Evolutionary conservation across 352 stramenopile species (phyloP), one percentile per base, ranked within the genome.

Genomic region (Pythium phragmiticola): DNA sequence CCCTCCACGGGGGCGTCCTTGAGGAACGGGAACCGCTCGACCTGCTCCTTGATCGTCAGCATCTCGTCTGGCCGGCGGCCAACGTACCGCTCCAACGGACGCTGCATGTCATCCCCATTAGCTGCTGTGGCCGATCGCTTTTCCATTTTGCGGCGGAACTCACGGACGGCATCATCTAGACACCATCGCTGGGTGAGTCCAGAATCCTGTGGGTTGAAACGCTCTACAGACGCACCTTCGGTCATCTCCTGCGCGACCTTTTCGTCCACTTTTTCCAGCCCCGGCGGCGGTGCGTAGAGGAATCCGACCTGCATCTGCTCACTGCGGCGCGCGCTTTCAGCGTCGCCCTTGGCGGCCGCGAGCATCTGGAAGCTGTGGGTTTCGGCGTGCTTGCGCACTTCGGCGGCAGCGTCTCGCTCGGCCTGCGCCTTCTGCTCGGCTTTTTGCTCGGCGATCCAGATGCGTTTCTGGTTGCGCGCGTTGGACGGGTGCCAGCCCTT

Each of bases 21-120:
- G 6, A 96, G 73, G n/a, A 96, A 87, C 23, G 89, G 87, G 33
- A 96, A 96, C 13, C 89, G 85, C 64, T 96, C 84, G 72, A 93
- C 84, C 74, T 94, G 86, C 36, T 88, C 79, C 60, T 88, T 88
- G 53, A 94, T 87, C 4, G 86, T 92, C 23, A 94, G 70, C 56
- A 74, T 75, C 56, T 94, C 82, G 46, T 90, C 78, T 1, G 79
- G 74, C 26, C 82, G 69, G 1, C 79, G 71, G 8, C 86, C 86
- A 13, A 92, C 83, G 53, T 91, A 91, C 26, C 84, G 65, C 70
- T 94, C 85, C 33, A 94, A 70, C 41, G 82, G 87, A 23, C 76
- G 73, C 63, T 74, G 60, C 52, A 62, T 47, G 16, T 80, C 56
- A 13, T 61, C 63, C 5, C 37, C 37, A 42, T 9, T 12, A 16